Percentiles rank a stretch among this genome's conserved stretches.
Evolutionary conservation across 352 stramenopile genomes (phyloP).

Genomic region (Globisporangium paddicum): DNA sequence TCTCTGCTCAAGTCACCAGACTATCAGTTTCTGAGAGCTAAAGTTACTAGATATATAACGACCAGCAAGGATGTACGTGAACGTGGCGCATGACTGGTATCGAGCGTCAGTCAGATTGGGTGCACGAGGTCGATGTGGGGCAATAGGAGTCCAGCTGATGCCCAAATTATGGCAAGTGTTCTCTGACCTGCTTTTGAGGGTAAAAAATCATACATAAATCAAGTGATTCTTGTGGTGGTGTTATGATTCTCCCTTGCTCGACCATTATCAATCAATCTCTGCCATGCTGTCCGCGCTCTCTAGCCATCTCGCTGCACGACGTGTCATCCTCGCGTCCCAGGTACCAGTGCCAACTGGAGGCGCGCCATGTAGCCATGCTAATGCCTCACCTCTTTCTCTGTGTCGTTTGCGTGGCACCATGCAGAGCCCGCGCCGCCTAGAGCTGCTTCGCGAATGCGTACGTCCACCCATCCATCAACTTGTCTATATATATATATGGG

Average conservation of each 20-base stretch:
- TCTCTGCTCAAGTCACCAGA: too few species aligned
- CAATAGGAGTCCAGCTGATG: too few species aligned
- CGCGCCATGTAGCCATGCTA: not conserved
- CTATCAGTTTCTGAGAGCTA: not conserved
- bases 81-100: not conserved
- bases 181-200: too few species aligned
- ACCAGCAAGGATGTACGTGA: not conserved
- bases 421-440: constrained; percentile 67
- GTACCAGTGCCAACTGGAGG: constrained; percentile 10
- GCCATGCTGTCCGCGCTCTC: constrained; percentile 58
- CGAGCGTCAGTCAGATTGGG: too few species aligned
- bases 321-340: constrained; percentile 73
- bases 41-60: not conserved
- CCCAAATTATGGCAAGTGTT: too few species aligned
- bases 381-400: not conserved
- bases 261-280: too few species aligned
- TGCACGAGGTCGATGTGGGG: too few species aligned
- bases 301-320: constrained; percentile 35
- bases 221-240: too few species aligned
- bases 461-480: constrained; percentile 3
- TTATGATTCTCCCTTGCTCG: too few species aligned
- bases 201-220: too few species aligned
- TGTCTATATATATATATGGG: not conserved
- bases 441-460: constrained; percentile 72
- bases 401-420: not conserved